These are phyloP conservation scores for Arxiozyma telluris DNA, from an alignment of 1,139 yeast species.

Conservation along the genomic window DNA sequence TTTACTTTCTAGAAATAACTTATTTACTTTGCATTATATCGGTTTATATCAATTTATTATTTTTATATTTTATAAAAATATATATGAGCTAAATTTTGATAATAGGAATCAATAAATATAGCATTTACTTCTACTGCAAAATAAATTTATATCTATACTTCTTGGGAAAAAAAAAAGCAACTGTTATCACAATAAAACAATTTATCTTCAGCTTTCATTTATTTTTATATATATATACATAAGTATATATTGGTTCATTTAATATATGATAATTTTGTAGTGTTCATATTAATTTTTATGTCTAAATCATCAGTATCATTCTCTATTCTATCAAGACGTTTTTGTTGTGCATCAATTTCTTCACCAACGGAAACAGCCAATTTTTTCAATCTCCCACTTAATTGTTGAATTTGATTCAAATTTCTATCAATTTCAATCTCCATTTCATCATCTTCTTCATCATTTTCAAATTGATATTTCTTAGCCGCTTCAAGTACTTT, in stretches of 20 bases:
- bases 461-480: slow-evolving; percentile 48
- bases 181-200: background rate
- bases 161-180: no score
- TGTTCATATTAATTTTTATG: slow-evolving; percentile 43
- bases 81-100: no score
- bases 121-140: background rate
- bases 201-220: no score
- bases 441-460: slow-evolving; percentile 53
- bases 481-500: slow-evolving; percentile 34
- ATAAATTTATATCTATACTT: no score
- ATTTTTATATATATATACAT: slow-evolving; percentile 1
- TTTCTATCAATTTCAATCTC: slow-evolving; percentile 51
- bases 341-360: slow-evolving; percentile 46
- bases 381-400: slow-evolving; percentile 41
- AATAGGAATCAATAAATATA: background rate
- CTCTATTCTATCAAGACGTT: slow-evolving; percentile 44
- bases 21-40: background rate
- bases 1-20: no score
- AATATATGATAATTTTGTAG: slow-evolving; percentile 31
- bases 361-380: slow-evolving; percentile 45
- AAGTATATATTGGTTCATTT: slow-evolving; percentile 11
- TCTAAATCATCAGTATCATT: slow-evolving; percentile 46
- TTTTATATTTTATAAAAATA: no score
- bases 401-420: slow-evolving; percentile 41
- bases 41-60: no score